phyloP scores from a whole-genome alignment of 371 early-diverging fungal genomes.

The Mortierella sp. region DNA sequence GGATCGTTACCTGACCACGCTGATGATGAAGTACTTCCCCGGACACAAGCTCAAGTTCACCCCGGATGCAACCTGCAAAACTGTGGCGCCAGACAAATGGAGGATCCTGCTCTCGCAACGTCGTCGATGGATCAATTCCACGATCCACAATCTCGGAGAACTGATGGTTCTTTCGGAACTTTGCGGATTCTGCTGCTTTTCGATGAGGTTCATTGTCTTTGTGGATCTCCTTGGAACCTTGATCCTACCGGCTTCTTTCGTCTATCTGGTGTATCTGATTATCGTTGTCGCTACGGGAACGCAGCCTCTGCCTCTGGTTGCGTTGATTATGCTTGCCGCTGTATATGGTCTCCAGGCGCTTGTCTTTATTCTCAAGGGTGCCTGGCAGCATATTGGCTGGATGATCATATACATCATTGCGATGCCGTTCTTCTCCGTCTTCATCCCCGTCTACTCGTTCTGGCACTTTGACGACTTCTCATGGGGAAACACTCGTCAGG shows the following conservation, averaged over 20 bases:
- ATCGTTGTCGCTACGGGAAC: slow-evolving; percentile 32
- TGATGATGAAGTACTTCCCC: slow-evolving; percentile 98
- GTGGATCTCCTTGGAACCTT: slow-evolving; percentile 94
- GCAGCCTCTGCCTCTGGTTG: slow-evolving; percentile 38
- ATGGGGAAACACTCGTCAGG: slow-evolving; percentile 97
- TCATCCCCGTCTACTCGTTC: slow-evolving; percentile 89
- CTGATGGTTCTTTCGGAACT: slow-evolving; percentile 87
- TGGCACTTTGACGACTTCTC: slow-evolving; percentile 99
- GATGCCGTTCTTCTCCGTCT: slow-evolving; percentile 85
- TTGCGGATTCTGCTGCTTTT: slow-evolving; percentile 98
- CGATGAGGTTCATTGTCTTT: slow-evolving; percentile 98
- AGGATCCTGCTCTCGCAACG: slow-evolving; percentile 95
- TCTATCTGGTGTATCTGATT: slow-evolving; percentile 85
- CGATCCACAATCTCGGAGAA: slow-evolving; percentile 96
- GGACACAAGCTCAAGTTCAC: slow-evolving; percentile 96
- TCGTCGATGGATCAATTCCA: slow-evolving; percentile 99
- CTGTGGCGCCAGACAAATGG: slow-evolving; percentile 97
- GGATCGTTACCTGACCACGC: slow-evolving; percentile 96
- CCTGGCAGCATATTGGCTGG: slow-evolving; percentile 95
- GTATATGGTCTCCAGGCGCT: slow-evolving; percentile 88
- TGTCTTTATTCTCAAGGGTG: slow-evolving; percentile 85
- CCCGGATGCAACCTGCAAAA: slow-evolving; percentile 94
- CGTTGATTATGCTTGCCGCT: slow-evolving; percentile 68
- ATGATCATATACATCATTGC: slow-evolving; percentile 92
- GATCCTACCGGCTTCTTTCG: slow-evolving; percentile 92